phyloP scores from a whole-genome alignment of 1,284 basidiomycete species.

The Ganoderma resinaceum region DNA sequence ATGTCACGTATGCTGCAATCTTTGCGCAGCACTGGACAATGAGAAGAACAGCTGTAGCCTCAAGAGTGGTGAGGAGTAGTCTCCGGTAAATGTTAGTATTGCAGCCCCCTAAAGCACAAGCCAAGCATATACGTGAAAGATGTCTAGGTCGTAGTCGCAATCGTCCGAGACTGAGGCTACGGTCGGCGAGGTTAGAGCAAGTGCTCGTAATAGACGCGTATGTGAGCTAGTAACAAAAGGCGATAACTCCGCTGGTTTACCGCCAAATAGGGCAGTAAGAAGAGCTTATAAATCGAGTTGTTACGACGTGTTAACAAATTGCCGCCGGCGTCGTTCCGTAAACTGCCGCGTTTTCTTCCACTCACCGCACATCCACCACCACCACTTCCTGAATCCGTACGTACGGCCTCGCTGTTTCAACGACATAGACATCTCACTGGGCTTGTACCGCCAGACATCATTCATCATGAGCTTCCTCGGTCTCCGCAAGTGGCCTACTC shows the following conservation, averaged over 20 bases:
- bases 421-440: not conserved
- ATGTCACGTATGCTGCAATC: not conserved
- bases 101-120: not conserved
- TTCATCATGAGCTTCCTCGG: slow-evolving; percentile 72
- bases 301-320: slow-evolving; percentile 1
- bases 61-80: not conserved
- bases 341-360: slow-evolving; percentile 24
- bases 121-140: not conserved
- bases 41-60: not conserved
- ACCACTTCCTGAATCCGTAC: slow-evolving; percentile 18
- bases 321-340: slow-evolving; percentile 20
- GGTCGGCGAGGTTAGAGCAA: not conserved
- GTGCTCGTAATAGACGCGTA: too few relatives aligned
- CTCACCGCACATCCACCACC: slow-evolving; percentile 18
- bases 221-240: too few relatives aligned
- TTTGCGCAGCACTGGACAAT: not conserved
- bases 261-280: not conserved
- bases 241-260: not conserved
- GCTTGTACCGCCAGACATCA: slow-evolving; percentile 4
- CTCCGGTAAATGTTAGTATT: not conserved
- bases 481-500: slow-evolving; percentile 80
- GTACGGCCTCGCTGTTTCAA: slow-evolving; percentile 1
- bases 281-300: not conserved
- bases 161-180: not conserved
- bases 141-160: not conserved